Conservation (phyloP, 345 rosid genomes). For the Brassica incana region DNA sequence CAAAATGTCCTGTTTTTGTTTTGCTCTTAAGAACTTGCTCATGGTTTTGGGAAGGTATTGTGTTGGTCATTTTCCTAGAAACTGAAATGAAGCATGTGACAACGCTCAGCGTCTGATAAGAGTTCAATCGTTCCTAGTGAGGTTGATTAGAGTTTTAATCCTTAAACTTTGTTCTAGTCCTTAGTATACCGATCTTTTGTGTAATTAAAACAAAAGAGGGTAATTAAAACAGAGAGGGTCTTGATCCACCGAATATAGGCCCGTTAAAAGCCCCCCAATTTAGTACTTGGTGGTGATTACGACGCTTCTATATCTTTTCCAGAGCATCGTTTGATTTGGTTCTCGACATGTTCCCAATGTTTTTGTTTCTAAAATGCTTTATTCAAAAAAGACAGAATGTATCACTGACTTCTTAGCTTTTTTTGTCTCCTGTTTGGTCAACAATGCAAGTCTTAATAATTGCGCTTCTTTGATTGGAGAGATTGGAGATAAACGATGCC, state of each 20-base stretch:
- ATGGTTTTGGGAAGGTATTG: background rate
- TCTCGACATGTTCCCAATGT: background rate
- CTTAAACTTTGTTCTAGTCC: no score
- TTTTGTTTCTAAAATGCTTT: background rate
- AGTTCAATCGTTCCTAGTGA: no score
- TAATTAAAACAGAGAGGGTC: background rate
- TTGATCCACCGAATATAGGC: background rate
- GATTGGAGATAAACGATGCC: background rate
- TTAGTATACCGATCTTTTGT: no score
- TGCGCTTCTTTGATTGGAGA: background rate
- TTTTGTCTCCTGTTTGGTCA: background rate
- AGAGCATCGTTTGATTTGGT: background rate
- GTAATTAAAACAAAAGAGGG: background rate
- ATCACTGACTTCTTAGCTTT: background rate
- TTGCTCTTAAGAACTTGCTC: background rate
- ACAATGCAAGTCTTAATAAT: conserved; percentile 12
- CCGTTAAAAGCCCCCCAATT: conserved; percentile 20
- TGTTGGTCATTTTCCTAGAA: background rate
- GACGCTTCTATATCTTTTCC: background rate
- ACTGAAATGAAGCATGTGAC: background rate
- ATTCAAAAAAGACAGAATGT: conserved; percentile 10
- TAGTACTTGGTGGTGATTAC: background rate
- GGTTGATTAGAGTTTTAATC: no score
- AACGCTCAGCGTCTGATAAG: no score
- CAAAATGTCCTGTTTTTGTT: background rate